Base-by-base conservation (phyloP, 2,329 filamentous ascomycete genomes). In the Seiridium cupressi region DNA sequence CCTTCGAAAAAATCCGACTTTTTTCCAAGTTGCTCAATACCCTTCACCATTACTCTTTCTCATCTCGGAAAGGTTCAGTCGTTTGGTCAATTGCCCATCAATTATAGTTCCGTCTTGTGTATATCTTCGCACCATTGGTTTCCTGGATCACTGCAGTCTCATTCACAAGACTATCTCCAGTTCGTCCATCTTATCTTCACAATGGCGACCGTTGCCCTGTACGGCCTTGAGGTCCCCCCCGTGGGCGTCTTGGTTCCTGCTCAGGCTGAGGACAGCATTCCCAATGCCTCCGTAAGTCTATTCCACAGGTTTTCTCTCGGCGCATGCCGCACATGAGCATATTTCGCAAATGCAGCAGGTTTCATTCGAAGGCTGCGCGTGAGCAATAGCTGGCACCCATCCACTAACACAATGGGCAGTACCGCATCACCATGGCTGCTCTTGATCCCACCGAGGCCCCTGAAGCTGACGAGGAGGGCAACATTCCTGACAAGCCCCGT, bases 391-490 rank as follows among this genome's bases (percentile, higher is more conserved):
- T 26, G 18, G 49, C 49, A 13, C 10, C 32, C 44, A 55, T 13
- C 60, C 55, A 62, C 73, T 76, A 64, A 78, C 63, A 65, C 56
- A 54, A 54, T 40, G 58, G 46, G 35, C 71, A 97, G 93, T 96
- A 97, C 81, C 92, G 92, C 75, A 92, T 99, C 73, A 98, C 93
- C 71, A 99, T 99, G 95, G 95, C 96, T 71, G 95, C 95, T 66
- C 89, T 99, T 75, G 94, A 99, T 75, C 95, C 95, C 61, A 92
- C 87, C 71, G 91, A 91, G 69, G 83, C 87, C 68, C 84, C 88
- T 42, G 84, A 92, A 75, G 82, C 82, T 61, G 87, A 89, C 67
- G 82, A 83, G 60, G 83, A 84, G 57, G 84, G 82, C 69, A 86
- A 88, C 70, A 77, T 85, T 62, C 85, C 85, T 69, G 76, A 79